Evolutionary conservation across 73 alveolate species (phyloP), one percentile per base, ranked within the genome.

Genomic region (Paramecium biaurelia): DNA sequence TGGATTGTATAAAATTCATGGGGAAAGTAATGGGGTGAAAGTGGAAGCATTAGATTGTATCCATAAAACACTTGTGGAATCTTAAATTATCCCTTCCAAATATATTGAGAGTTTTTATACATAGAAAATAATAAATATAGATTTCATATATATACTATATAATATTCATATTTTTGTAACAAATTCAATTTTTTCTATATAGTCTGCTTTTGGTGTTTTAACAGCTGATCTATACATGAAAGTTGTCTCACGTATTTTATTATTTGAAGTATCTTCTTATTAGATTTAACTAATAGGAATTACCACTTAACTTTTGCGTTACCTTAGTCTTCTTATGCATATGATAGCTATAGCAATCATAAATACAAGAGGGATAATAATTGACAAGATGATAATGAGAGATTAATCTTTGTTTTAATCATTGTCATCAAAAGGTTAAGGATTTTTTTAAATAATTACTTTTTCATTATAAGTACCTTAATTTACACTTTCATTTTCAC

Each of bases 11-110:
- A 76, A 47, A 87, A 87, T 42, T 67, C 93, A 42, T 87, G 89
- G 89, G 87, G 89, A 23, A 21, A 56, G 0, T 12, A 18, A 9
- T 87, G 93, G 93, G 93, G 93, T 18, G 93, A 87, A 23, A 7
- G 8, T 18, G 93, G 93, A 35, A 26, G 21, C 43, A 87, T 87
- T 11, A 85, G 70, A 34, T 49, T 85, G 23, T 43, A 35, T 57
- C 70, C 93, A 1, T 18, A 68, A 21, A 85, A 85, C 68, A 85
- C 93, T 24, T 85, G 93, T 32, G 93, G 93, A 21, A 68, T 85
- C 38, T 30, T 34, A 14, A 38, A 72, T 37, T 37, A 72, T 34
- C 42, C 56, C 12, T 72, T 15, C 18, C 30, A 72, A 37, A 20
- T 72, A n/a, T 38, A 72, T 72, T 72, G 58, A 35, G 28, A 3